Conservation (phyloP, 163 green algal species). For the Chlamydomonas reinhardtii region DNA sequence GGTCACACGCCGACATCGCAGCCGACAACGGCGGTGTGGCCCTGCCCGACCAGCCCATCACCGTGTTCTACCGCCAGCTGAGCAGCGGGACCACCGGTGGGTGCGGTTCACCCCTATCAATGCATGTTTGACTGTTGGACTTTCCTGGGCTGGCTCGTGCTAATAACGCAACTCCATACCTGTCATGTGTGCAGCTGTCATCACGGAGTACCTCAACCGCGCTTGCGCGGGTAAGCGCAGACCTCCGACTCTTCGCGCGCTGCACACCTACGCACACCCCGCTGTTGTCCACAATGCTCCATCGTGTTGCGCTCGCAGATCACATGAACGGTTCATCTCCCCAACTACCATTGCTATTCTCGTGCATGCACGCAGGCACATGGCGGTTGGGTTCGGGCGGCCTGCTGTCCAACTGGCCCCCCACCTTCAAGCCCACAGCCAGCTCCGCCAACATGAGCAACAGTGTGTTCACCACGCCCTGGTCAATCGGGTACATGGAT, state of each 20-base stretch:
- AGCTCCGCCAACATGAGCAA: constrained; percentile 31
- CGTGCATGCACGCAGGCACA: too few species aligned
- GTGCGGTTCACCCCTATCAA: too few species aligned
- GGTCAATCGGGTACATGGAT: constrained; percentile 51
- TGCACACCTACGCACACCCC: too few species aligned
- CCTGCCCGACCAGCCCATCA: constrained; percentile 28
- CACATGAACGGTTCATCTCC: too few species aligned
- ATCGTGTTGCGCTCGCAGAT: too few species aligned
- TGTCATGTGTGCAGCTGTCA: background rate
- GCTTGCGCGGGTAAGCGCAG: background rate
- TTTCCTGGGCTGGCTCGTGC: too few species aligned
- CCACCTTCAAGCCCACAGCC: constrained; percentile 27
- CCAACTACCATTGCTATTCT: too few species aligned
- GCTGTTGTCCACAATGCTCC: too few species aligned
- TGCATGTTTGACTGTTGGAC: too few species aligned
- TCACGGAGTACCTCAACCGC: constrained; percentile 44
- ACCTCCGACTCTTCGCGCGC: too few species aligned
- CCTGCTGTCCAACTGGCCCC: constrained; percentile 30
- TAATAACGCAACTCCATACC: too few species aligned
- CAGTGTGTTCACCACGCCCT: constrained; percentile 17
- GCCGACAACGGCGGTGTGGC: constrained; percentile 34
- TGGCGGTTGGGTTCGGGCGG: constrained; percentile 50
- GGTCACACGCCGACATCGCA: constrained; percentile 39
- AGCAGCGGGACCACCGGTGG: constrained; percentile 41
- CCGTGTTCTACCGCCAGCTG: constrained; percentile 35